Evolutionary conservation across 2,329 filamentous ascomycete species (phyloP), one percentile per base, ranked within the genome.

Genomic region (Sporothrix pseudoabietina): DNA sequence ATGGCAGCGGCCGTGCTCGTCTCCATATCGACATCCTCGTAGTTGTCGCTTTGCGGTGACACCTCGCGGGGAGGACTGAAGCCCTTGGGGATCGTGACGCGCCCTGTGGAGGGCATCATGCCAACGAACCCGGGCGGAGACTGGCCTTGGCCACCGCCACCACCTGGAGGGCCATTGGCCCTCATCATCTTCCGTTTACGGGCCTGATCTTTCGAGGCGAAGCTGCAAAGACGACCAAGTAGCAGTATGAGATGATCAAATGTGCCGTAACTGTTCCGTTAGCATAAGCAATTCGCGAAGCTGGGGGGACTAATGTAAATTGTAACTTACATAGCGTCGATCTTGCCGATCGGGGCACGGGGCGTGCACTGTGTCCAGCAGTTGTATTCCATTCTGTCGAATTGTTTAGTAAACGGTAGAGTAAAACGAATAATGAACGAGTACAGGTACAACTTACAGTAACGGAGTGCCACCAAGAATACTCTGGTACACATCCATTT

Each of bases 401-500:
- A 3, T 47, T 9, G 32, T 69, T 69, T 32, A 57, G 14, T 14
- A 47, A 49, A 26, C 10, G 35, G n/a, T 52, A 8, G 35, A 4
- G 35, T 4, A 35, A 35, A 35, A 19, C 8, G 1, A n/a, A 8
- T 7, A n/a, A 14, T 32, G 65, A 75, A 76, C 35, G 41, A 44
- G 41, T 44, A 49, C 12, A 75, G 74, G 52, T 59, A 54, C 65
- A 32, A 41, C 94, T 87, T 84, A 97, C 94, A 98, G 91, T 65
- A 97, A 84, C 75, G 87, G 87, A 57, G 95, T 94, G 9, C 94
- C 95, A 77, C 94, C 96, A 32, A 98, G 84, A 75, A 98, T 89
- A 79, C 93, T 94, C 80, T 98, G 95, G 77, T 95, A 97, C 9
- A 92, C 89, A 80, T 98, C 96, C 85, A 98, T 96, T 81, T 97